Evolutionary conservation across 345 rosid species (phyloP).

Genomic region (Gossypioides kirkii): DNA sequence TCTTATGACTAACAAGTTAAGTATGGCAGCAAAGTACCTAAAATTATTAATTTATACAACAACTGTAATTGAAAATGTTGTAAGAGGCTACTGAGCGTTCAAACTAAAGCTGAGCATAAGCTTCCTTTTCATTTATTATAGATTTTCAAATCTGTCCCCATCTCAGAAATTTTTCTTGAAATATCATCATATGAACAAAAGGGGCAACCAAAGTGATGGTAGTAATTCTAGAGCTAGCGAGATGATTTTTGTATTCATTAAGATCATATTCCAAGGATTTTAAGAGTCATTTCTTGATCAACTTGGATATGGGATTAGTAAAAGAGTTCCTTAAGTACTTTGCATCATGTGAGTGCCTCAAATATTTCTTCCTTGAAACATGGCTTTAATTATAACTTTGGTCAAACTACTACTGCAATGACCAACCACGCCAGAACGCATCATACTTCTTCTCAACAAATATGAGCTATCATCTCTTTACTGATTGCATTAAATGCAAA

Average conservation of each 20-base stretch:
- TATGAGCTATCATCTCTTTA: neutral
- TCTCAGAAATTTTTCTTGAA: neutral
- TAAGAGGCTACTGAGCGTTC: neutral
- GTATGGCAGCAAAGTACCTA: constrained; percentile 6
- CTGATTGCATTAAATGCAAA: neutral
- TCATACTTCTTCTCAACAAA: neutral
- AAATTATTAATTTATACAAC: neutral
- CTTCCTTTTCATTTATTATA: neutral
- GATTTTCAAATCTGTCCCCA: neutral
- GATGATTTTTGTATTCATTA: neutral
- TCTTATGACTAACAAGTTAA: neutral
- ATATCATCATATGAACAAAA: neutral
- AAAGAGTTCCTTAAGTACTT: neutral
- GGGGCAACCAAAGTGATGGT: neutral
- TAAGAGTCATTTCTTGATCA: neutral
- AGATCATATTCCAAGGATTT: neutral
- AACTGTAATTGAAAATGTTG: neutral
- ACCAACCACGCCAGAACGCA: neutral
- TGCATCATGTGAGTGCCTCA: neutral
- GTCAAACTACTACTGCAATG: neutral
- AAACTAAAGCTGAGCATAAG: neutral
- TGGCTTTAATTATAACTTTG: neutral
- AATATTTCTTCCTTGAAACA: neutral
- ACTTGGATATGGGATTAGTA: neutral
- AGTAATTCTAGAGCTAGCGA: neutral